phyloP scores from a whole-genome alignment of 2,329 filamentous ascomycete genomes.

The Eurotiales sp. region DNA sequence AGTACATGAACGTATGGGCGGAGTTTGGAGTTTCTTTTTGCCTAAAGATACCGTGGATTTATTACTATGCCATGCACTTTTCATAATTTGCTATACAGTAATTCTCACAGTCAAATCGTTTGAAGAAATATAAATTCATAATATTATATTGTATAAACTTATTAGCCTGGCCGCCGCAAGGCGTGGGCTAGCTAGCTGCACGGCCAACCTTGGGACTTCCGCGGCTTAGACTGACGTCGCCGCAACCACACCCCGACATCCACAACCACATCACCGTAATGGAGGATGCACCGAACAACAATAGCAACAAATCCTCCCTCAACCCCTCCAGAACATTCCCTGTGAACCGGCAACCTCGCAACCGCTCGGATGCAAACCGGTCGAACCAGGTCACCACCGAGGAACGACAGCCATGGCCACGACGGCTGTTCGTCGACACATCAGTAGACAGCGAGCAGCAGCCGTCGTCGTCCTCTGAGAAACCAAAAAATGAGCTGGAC shows the following conservation, averaged over 20 bases:
- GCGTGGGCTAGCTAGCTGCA: no score
- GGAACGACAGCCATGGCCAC: conserved; percentile 19
- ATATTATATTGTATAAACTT: no score
- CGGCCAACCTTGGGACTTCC: no score
- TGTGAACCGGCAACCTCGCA: conserved; percentile 11
- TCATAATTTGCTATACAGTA: background rate
- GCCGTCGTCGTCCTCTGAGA: background rate
- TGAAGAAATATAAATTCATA: no score
- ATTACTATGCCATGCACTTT: background rate
- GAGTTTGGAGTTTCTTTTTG: conserved; percentile 9
- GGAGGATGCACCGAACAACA: background rate
- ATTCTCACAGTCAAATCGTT: no score
- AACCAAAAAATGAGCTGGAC: conserved; percentile 6
- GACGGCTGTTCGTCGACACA: conserved; percentile 19
- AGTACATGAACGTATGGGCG: no score
- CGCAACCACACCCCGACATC: background rate
- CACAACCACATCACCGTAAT: background rate
- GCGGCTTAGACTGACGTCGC: no score
- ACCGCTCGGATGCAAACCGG: conserved; percentile 15
- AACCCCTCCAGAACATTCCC: conserved; percentile 10
- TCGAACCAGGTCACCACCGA: conserved; percentile 6
- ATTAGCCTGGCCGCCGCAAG: no score
- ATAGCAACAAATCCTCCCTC: background rate
- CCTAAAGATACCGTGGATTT: background rate
- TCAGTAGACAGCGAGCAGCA: background rate